These are phyloP conservation scores for Beauveria asiatica DNA, from an alignment of 2,329 filamentous ascomycete genomes.

Conservation along the genomic window DNA sequence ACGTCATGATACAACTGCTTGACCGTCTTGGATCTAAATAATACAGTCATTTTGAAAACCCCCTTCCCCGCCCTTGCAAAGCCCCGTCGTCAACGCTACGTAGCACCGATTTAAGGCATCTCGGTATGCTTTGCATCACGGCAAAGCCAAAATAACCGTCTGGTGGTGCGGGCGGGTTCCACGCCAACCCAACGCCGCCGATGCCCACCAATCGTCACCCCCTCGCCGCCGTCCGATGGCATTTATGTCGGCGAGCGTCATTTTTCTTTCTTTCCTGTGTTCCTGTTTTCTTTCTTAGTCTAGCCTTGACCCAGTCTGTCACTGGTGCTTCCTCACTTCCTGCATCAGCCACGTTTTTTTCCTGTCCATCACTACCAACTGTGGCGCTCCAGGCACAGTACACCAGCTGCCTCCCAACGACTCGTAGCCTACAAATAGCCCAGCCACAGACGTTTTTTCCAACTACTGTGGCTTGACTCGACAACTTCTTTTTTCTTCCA, in stretches of 20 bases:
- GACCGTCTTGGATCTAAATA: neutral
- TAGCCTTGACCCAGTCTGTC: neutral
- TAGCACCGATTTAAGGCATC: neutral
- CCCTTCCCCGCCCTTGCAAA: neutral
- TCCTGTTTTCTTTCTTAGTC: neutral
- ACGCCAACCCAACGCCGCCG: constrained; percentile 1
- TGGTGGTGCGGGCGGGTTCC: neutral
- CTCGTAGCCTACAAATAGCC: constrained; percentile 7
- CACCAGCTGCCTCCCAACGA: neutral
- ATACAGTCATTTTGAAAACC: neutral
- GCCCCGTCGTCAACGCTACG: neutral
- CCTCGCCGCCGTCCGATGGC: too few species aligned
- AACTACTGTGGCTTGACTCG: neutral
- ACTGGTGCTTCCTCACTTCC: neutral
- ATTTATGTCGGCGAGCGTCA: neutral
- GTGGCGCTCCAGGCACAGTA: neutral
- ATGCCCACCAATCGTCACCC: constrained; percentile 9
- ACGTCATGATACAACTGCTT: too few species aligned
- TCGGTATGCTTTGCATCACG: neutral
- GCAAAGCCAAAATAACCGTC: neutral
- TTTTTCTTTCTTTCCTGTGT: neutral
- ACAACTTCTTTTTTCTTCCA: neutral
- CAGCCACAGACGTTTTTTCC: neutral
- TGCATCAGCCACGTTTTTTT: neutral
- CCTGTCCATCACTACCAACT: neutral